A percentile compares a stretch with the other conserved stretches of the same genome.
Evolutionary conservation across 441 rosid genomes (phyloP).

Genomic region (Brassica balearica): DNA sequence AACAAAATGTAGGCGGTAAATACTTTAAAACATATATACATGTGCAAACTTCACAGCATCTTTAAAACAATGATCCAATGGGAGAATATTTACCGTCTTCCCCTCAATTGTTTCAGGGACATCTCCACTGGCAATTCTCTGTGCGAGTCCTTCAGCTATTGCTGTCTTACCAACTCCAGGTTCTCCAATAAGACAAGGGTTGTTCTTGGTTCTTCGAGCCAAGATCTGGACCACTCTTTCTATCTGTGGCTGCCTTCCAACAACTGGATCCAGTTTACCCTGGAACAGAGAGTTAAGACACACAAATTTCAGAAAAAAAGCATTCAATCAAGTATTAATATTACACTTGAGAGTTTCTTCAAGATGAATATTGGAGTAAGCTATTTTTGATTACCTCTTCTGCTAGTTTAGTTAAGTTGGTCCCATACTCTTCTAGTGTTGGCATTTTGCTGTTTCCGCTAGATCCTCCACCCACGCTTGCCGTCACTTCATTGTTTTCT

Average conservation of each 20-base stretch:
- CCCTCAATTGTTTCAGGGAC: slow-evolving; percentile 85
- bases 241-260: slow-evolving; percentile 85
- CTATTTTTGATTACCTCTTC: slow-evolving; percentile 71
- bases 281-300: slow-evolving; percentile 43
- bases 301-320: not conserved
- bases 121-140: slow-evolving; percentile 76
- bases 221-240: slow-evolving; percentile 82
- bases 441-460: slow-evolving; percentile 90
- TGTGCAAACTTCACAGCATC: not conserved
- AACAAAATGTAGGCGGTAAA: slow-evolving; percentile 13
- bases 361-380: not conserved
- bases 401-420: slow-evolving; percentile 94
- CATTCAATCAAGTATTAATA: not conserved
- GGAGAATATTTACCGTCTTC: slow-evolving; percentile 54
- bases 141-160: slow-evolving; percentile 92
- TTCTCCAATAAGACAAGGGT: slow-evolving; percentile 96
- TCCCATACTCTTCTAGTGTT: slow-evolving; percentile 97
- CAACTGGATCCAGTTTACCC: slow-evolving; percentile 94
- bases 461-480: slow-evolving; percentile 79
- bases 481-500: slow-evolving; percentile 85
- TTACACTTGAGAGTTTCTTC: too few species aligned
- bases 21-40: not conserved
- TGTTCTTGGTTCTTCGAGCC: slow-evolving; percentile 88
- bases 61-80: not conserved
- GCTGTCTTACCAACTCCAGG: slow-evolving; percentile 99